phyloP scores from a whole-genome alignment of 1,284 basidiomycete genomes.

The Ustanciosporium gigantosporum region DNA sequence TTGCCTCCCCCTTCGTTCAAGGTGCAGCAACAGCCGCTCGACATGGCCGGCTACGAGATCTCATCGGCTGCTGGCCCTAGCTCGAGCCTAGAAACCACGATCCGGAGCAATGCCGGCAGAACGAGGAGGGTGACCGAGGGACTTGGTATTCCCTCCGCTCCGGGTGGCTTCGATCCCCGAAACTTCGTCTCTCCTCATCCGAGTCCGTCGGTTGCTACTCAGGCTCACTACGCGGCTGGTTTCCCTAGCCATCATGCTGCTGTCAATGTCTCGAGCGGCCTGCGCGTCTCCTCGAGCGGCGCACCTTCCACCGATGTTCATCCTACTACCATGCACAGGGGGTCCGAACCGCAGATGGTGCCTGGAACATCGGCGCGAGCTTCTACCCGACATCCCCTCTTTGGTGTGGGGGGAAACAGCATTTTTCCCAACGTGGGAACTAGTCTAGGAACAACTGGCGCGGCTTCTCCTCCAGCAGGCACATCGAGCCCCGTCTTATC shows the following conservation, averaged over 20 bases:
- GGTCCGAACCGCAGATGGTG: slow-evolving; percentile 28
- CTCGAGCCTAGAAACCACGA: slow-evolving; percentile 22
- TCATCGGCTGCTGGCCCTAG: slow-evolving; percentile 6
- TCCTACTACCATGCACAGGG: slow-evolving; percentile 4
- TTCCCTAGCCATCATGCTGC: slow-evolving; percentile 30
- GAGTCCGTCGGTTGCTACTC: slow-evolving; percentile 42
- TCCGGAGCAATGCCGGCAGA: slow-evolving; percentile 25
- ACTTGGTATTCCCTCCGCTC: slow-evolving; percentile 9
- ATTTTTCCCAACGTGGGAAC: slow-evolving; percentile 30
- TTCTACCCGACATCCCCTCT: slow-evolving; percentile 24
- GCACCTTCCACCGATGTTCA: slow-evolving; percentile 2
- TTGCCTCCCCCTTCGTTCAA: no score
- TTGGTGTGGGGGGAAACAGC: slow-evolving; percentile 19
- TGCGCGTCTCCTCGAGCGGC: slow-evolving; percentile 19
- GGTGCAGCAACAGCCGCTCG: neutral
- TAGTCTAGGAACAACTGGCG: slow-evolving; percentile 24
- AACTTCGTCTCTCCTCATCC: slow-evolving; percentile 37
- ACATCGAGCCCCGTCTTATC: slow-evolving; percentile 32
- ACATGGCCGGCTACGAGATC: slow-evolving; percentile 21
- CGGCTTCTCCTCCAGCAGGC: slow-evolving; percentile 26
- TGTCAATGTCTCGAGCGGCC: slow-evolving; percentile 19
- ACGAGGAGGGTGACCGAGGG: slow-evolving; percentile 25
- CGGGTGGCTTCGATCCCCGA: slow-evolving; percentile 37
- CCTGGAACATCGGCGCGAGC: slow-evolving; percentile 15
- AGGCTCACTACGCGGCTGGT: slow-evolving; percentile 37